phyloP scores from a whole-genome alignment of 2,329 filamentous ascomycete genomes.

The Rutstroemia sp. region DNA sequence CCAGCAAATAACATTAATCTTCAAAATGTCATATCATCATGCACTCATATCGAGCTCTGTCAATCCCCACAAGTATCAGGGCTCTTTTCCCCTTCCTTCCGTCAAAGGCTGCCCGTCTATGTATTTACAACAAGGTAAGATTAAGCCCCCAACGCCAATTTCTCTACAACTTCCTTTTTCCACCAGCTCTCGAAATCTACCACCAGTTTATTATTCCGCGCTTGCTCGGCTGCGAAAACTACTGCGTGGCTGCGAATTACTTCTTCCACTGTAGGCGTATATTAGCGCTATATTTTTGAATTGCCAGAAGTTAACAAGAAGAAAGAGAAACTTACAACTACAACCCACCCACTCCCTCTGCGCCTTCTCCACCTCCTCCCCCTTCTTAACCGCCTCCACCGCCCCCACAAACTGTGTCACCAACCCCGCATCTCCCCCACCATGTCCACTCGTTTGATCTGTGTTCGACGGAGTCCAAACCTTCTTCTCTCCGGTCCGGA shows the following conservation, averaged over 20 bases:
- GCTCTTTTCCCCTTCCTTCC: no score
- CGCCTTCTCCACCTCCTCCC: slow-evolving; percentile 58
- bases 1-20: no score
- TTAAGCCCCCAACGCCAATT: slow-evolving; percentile 3
- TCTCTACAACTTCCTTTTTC: slow-evolving; percentile 43
- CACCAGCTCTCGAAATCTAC: slow-evolving; percentile 76
- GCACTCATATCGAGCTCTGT: no score
- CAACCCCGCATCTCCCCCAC: slow-evolving; percentile 74
- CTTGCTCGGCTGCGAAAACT: slow-evolving; percentile 91
- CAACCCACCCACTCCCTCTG: slow-evolving; percentile 74
- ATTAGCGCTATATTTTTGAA: neutral
- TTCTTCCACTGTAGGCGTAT: slow-evolving; percentile 53
- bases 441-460: slow-evolving; percentile 49
- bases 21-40: no score
- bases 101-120: no score
- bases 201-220: slow-evolving; percentile 60
- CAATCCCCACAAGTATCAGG: no score
- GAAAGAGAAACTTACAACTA: slow-evolving; percentile 34
- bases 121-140: no score
- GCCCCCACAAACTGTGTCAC: slow-evolving; percentile 77
- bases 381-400: slow-evolving; percentile 69
- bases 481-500: slow-evolving; percentile 45
- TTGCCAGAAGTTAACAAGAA: neutral
- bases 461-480: slow-evolving; percentile 50
- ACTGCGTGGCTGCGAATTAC: slow-evolving; percentile 82